These are phyloP conservation scores for Psilocybe subaeruginosa DNA, from an alignment of 768 basidiomycete species.

Conservation along the genomic window DNA sequence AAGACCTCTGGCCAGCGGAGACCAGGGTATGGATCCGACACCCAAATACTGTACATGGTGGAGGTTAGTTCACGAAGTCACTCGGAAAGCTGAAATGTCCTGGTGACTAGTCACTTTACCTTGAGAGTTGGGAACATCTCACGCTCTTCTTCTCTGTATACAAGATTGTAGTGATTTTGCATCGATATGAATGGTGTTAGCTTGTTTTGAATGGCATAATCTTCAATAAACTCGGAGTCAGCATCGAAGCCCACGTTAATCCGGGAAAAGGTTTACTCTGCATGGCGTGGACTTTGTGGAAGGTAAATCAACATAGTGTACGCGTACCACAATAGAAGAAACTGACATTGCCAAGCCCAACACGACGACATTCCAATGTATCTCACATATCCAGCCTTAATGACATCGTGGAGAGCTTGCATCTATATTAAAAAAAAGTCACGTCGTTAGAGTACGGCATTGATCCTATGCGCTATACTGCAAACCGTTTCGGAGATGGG, in stretches of 20 bases:
- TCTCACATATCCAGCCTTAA: slow-evolving; percentile 62
- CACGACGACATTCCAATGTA: slow-evolving; percentile 65
- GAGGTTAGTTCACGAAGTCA: neutral
- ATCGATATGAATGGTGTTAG: slow-evolving; percentile 67
- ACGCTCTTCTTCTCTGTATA: slow-evolving; percentile 69
- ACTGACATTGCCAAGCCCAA: slow-evolving; percentile 56
- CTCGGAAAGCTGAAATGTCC: no score
- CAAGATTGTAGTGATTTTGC: slow-evolving; percentile 67
- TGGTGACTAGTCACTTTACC: slow-evolving; percentile 25
- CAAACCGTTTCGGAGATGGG: slow-evolving; percentile 59
- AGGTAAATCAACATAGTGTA: neutral
- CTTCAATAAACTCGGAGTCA: slow-evolving; percentile 26
- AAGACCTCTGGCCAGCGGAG: slow-evolving; percentile 55
- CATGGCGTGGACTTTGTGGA: slow-evolving; percentile 51
- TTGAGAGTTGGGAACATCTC: slow-evolving; percentile 66
- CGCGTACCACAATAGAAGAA: neutral
- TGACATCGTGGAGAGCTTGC: slow-evolving; percentile 73
- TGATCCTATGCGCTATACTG: neutral
- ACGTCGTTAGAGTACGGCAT: neutral
- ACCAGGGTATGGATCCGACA: slow-evolving; percentile 63
- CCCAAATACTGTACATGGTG: slow-evolving; percentile 43
- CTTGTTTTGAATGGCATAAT: slow-evolving; percentile 62
- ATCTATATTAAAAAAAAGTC: slow-evolving; percentile 37
- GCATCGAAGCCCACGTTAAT: neutral
- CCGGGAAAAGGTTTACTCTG: slow-evolving; percentile 38